A percentile compares a stretch with the other conserved stretches of the same genome.
These are phyloP conservation scores for Quercus ilex DNA, from an alignment of 306 rosid species.

Conservation along the genomic window DNA sequence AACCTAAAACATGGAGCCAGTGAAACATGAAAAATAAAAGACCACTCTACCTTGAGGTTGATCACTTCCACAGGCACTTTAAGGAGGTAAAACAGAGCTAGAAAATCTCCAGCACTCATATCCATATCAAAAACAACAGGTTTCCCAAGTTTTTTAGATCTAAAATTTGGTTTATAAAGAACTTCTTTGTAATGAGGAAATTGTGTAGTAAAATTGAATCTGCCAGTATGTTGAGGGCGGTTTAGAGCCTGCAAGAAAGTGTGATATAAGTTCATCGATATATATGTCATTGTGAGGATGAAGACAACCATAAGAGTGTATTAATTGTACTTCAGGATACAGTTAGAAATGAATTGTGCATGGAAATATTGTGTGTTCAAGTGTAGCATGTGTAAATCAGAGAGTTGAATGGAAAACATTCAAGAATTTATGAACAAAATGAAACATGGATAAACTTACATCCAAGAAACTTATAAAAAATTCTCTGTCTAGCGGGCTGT, in stretches of 20 bases:
- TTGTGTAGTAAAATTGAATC: conserved; percentile 70
- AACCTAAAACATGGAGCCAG: too few species aligned
- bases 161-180: conserved; percentile 58
- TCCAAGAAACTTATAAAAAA: conserved; percentile 65
- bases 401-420: neutral
- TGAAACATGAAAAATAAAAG: neutral
- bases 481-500: conserved; percentile 62
- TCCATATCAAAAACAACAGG: conserved; percentile 91
- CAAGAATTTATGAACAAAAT: neutral
- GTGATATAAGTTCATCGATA: neutral
- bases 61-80: conserved; percentile 77
- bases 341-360: too few species aligned
- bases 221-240: conserved; percentile 50
- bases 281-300: conserved; percentile 5
- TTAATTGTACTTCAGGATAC: too few species aligned
- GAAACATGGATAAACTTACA: conserved; percentile 34
- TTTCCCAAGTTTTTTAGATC: conserved; percentile 51
- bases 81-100: conserved; percentile 72
- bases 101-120: conserved; percentile 96
- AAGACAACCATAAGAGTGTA: too few species aligned
- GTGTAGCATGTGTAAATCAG: too few species aligned
- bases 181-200: conserved; percentile 74
- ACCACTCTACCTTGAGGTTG: conserved; percentile 60
- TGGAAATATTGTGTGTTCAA: too few species aligned
- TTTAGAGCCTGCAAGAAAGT: conserved; percentile 36